These are phyloP conservation scores for Salix purpurea DNA, from an alignment of 345 rosid species.

Conservation along the genomic window DNA sequence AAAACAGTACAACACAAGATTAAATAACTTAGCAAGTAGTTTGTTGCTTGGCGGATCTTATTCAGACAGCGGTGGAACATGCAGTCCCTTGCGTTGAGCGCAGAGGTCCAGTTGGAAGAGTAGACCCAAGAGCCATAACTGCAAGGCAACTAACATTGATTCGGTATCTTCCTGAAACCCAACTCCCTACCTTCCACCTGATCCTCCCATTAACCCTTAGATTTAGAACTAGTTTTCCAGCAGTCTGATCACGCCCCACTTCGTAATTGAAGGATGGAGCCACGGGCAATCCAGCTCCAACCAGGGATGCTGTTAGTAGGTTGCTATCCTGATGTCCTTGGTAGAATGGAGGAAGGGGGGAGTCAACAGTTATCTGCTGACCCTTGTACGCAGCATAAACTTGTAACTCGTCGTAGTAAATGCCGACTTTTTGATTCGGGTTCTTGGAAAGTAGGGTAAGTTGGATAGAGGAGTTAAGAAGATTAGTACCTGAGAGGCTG, in stretches of 20 bases:
- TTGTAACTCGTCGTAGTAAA: slow-evolving; percentile 71
- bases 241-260: slow-evolving; percentile 51
- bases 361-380: slow-evolving; percentile 63
- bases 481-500: slow-evolving; percentile 56
- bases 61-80: slow-evolving; percentile 63
- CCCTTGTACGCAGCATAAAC: slow-evolving; percentile 65
- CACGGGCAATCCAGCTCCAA: slow-evolving; percentile 57
- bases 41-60: neutral
- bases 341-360: slow-evolving; percentile 66
- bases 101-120: slow-evolving; percentile 41
- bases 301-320: slow-evolving; percentile 58
- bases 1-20: neutral
- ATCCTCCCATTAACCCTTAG: slow-evolving; percentile 62
- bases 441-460: slow-evolving; percentile 58
- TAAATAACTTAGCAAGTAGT: neutral
- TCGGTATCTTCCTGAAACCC: slow-evolving; percentile 72
- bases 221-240: slow-evolving; percentile 49
- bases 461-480: slow-evolving; percentile 78
- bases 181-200: slow-evolving; percentile 80
- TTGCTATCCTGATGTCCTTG: slow-evolving; percentile 65
- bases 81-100: slow-evolving; percentile 52
- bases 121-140: slow-evolving; percentile 49
- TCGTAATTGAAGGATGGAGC: slow-evolving; percentile 59
- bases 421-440: slow-evolving; percentile 66
- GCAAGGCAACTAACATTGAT: slow-evolving; percentile 64